phyloP scores from a whole-genome alignment of 768 basidiomycete species.

The Hypholoma fasciculare region DNA sequence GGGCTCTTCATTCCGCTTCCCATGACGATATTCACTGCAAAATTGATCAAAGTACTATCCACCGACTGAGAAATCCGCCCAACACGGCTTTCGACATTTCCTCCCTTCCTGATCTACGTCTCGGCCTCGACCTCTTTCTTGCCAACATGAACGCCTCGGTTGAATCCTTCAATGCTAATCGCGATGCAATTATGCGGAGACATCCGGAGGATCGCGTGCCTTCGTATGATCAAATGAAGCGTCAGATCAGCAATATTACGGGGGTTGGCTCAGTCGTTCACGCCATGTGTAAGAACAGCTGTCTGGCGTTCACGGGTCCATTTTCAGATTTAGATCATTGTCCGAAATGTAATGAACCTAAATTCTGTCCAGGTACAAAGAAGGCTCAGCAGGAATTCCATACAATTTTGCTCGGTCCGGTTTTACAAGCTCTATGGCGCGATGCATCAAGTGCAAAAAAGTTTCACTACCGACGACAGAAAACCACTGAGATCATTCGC shows the following conservation, averaged over 20 bases:
- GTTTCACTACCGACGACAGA: slow-evolving; percentile 1
- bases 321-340: slow-evolving; percentile 9
- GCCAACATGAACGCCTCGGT: slow-evolving; percentile 13
- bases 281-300: slow-evolving; percentile 43
- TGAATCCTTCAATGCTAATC: slow-evolving; percentile 15
- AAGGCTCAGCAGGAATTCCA: slow-evolving; percentile 14
- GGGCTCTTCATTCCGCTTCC: slow-evolving; percentile 18
- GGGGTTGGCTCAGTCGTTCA: slow-evolving; percentile 31
- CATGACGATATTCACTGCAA: slow-evolving; percentile 21
- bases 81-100: not conserved
- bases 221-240: slow-evolving; percentile 26
- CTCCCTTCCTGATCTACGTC: slow-evolving; percentile 12
- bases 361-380: slow-evolving; percentile 11
- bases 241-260: slow-evolving; percentile 24
- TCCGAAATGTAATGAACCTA: slow-evolving; percentile 9
- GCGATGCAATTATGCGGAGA: slow-evolving; percentile 6
- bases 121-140: slow-evolving; percentile 17
- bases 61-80: slow-evolving; percentile 22
- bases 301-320: slow-evolving; percentile 26
- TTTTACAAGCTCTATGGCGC: slow-evolving; percentile 23
- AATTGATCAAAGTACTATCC: slow-evolving; percentile 19
- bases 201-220: slow-evolving; percentile 27
- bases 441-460: not conserved
- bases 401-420: slow-evolving; percentile 21
- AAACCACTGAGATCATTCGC: slow-evolving; percentile 1